These are phyloP conservation scores for Inosperma sp. DNA, from an alignment of 768 basidiomycete species.

Conservation along the genomic window DNA sequence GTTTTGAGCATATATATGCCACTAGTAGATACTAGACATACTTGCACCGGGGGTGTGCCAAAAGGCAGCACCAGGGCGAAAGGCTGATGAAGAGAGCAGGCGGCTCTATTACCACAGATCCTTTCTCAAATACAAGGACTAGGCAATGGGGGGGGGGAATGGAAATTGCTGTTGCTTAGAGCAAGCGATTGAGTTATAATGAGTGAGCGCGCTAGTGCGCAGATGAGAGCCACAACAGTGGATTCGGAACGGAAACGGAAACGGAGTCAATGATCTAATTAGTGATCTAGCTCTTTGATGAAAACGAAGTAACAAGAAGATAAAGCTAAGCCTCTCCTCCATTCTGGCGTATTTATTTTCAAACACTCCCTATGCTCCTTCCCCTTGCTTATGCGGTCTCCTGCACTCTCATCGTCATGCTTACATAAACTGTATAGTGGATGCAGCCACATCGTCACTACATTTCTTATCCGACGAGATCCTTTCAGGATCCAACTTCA, in stretches of 20 bases:
- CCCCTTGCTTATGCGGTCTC: constrained; percentile 84
- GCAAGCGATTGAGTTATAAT: constrained; percentile 4
- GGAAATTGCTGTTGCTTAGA: constrained; percentile 11
- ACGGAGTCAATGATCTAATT: too few species aligned
- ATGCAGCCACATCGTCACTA: constrained; percentile 70
- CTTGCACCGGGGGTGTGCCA: too few species aligned
- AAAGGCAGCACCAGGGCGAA: too few species aligned
- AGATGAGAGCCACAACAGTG: too few species aligned
- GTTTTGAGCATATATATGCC: too few species aligned
- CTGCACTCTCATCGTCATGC: constrained; percentile 50
- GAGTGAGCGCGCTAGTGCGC: too few species aligned
- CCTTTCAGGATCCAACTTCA: constrained; percentile 70
- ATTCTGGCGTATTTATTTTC: constrained; percentile 52
- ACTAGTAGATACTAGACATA: too few species aligned
- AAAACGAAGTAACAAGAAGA: constrained; percentile 9
- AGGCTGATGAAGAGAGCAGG: too few species aligned
- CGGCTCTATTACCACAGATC: too few species aligned
- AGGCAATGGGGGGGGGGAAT: constrained; percentile 27
- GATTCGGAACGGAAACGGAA: too few species aligned
- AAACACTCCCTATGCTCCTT: constrained; percentile 67
- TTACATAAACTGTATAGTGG: constrained; percentile 69
- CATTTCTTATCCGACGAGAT: constrained; percentile 72
- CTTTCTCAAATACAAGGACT: too few species aligned
- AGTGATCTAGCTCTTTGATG: constrained; percentile 20
- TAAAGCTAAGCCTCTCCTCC: constrained; percentile 21